These are phyloP conservation scores for Cicer cuneatum DNA, from an alignment of 306 rosid genomes.

Conservation along the genomic window DNA sequence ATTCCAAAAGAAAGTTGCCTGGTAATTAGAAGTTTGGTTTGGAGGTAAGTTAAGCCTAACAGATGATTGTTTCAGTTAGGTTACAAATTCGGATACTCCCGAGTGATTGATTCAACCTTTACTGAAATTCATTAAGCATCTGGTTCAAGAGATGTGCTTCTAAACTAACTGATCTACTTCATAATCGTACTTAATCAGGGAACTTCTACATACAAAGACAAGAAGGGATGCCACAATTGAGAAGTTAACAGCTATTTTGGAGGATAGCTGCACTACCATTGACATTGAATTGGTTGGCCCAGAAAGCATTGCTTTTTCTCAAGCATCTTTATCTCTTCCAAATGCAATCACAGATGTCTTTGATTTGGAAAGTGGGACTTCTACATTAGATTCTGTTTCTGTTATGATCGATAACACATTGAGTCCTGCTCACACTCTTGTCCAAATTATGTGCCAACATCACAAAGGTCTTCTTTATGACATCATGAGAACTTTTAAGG, in stretches of 20 bases:
- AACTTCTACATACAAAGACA: slow-evolving; percentile 73
- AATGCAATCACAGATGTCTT: slow-evolving; percentile 62
- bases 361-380: slow-evolving; percentile 55
- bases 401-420: slow-evolving; percentile 70
- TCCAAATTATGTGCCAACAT: slow-evolving; percentile 82
- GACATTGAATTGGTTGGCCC: slow-evolving; percentile 76
- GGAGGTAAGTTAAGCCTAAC: too few relatives aligned
- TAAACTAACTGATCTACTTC: slow-evolving; percentile 33
- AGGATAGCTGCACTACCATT: slow-evolving; percentile 61
- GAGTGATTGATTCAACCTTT: too few relatives aligned
- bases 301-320: slow-evolving; percentile 66
- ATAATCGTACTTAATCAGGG: slow-evolving; percentile 56
- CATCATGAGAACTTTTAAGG: slow-evolving; percentile 96
- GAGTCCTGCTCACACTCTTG: slow-evolving; percentile 93
- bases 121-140: too few relatives aligned
- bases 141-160: neutral
- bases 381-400: slow-evolving; percentile 61
- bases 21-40: too few relatives aligned
- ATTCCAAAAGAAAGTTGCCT: too few relatives aligned
- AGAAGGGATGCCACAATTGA: slow-evolving; percentile 69
- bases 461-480: slow-evolving; percentile 96
- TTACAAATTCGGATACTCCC: too few relatives aligned
- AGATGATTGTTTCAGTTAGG: too few relatives aligned
- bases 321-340: slow-evolving; percentile 71
- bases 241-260: slow-evolving; percentile 56